Evolutionary conservation across 371 early-diverging fungal species (phyloP).

Genomic region (Batkoa obscura): DNA sequence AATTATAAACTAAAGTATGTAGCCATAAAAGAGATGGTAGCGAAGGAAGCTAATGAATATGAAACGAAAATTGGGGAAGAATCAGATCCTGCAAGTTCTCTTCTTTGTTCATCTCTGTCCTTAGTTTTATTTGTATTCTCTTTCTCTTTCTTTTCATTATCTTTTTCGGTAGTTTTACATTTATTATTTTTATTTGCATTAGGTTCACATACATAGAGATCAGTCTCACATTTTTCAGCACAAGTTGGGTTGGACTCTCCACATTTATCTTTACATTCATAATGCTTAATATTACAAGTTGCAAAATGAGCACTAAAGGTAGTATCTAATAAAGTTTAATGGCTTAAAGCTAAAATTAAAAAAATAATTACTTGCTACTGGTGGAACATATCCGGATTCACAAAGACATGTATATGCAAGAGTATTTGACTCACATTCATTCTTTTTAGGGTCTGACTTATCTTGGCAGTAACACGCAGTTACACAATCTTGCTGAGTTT

Average conservation of each 20-base stretch:
- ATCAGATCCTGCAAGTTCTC: too few species aligned
- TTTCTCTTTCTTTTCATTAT: too few species aligned
- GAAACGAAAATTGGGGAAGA: too few species aligned
- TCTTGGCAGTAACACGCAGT: slow-evolving; percentile 1
- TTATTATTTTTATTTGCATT: background rate
- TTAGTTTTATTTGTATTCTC: too few species aligned
- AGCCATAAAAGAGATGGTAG: too few species aligned
- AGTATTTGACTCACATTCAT: background rate
- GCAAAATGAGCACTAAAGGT: background rate
- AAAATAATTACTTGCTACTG: background rate
- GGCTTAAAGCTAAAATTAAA: background rate
- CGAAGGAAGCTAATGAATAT: too few species aligned
- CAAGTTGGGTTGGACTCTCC: background rate
- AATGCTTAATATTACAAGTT: background rate
- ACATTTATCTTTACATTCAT: background rate
- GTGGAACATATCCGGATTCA: background rate
- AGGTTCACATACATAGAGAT: background rate
- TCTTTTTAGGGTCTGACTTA: background rate
- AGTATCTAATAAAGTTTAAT: background rate
- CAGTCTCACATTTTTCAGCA: background rate
- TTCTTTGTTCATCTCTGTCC: too few species aligned
- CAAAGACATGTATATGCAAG: background rate
- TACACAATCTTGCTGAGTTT: background rate
- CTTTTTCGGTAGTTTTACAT: background rate
- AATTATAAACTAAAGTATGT: too few species aligned